phyloP scores from a whole-genome alignment of 2,329 filamentous ascomycete species.

The Exophiala spinifera region DNA sequence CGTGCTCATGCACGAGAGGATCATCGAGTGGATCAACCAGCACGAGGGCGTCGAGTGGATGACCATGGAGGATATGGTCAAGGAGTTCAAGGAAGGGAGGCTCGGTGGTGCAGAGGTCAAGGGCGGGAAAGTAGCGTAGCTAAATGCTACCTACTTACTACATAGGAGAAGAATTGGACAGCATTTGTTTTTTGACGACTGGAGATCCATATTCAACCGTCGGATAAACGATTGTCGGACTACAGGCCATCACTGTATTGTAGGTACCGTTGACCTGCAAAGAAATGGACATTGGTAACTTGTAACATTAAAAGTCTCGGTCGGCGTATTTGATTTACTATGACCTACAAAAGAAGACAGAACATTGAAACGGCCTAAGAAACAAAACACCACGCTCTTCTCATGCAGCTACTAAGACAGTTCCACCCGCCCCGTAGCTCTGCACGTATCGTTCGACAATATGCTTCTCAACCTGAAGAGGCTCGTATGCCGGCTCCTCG shows the following conservation, averaged over 20 bases:
- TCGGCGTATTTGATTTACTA: no score
- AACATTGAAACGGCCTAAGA: no score
- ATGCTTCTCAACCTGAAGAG: slow-evolving; percentile 2
- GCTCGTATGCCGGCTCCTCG: background rate
- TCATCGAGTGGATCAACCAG: slow-evolving; percentile 47
- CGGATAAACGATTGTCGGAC: no score
- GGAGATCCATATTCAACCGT: no score
- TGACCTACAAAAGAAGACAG: no score
- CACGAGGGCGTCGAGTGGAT: slow-evolving; percentile 46
- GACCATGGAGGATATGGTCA: slow-evolving; percentile 63
- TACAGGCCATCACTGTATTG: no score
- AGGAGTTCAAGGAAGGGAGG: slow-evolving; percentile 62
- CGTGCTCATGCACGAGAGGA: slow-evolving; percentile 45
- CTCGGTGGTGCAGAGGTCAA: slow-evolving; percentile 36
- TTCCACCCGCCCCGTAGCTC: slow-evolving; percentile 2
- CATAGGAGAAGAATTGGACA: no score
- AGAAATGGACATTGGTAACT: no score
- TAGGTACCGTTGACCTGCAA: no score
- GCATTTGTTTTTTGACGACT: no score
- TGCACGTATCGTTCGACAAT: slow-evolving; percentile 3
- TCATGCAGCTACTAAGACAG: slow-evolving; percentile 2
- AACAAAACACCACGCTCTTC: background rate
- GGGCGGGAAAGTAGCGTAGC: background rate
- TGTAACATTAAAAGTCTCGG: no score
- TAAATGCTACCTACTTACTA: background rate